These are phyloP conservation scores for Tetrahymena thermophila DNA, from an alignment of 73 alveolate species.

Conservation along the genomic window DNA sequence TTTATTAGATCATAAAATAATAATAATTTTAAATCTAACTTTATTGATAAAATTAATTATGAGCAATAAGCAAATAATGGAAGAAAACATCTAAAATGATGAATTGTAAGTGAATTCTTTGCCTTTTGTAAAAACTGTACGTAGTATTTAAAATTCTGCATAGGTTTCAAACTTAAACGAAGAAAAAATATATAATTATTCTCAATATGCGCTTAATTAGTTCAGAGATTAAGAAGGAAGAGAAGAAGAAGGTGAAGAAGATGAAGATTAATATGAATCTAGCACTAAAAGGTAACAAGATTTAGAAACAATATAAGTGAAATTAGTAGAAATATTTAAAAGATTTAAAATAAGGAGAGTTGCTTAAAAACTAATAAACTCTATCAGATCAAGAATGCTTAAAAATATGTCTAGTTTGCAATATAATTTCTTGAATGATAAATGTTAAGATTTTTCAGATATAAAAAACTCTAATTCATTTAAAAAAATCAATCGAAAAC, in stretches of 20 bases:
- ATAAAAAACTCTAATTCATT: background rate
- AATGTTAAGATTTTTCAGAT: background rate
- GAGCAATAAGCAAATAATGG: too few relatives aligned
- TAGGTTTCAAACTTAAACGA: background rate
- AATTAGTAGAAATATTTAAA: background rate
- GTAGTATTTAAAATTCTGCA: background rate
- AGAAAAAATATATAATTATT: background rate
- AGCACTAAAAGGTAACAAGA: background rate
- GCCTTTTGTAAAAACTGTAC: background rate
- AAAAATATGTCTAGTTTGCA: background rate
- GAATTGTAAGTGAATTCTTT: background rate
- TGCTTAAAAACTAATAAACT: too few relatives aligned
- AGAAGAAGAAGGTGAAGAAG: background rate
- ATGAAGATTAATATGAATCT: background rate
- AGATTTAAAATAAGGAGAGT: background rate
- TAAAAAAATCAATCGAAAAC: too few relatives aligned
- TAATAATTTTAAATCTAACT: too few relatives aligned
- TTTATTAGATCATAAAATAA: too few relatives aligned
- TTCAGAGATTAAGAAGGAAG: background rate
- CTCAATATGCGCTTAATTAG: background rate
- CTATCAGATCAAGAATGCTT: background rate
- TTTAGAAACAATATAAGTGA: background rate
- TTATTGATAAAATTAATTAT: too few relatives aligned
- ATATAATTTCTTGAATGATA: background rate
- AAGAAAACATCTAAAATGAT: background rate